Evolutionary conservation across 352 stramenopile genomes (phyloP).

Genomic region (Globisporangium nodosum): DNA sequence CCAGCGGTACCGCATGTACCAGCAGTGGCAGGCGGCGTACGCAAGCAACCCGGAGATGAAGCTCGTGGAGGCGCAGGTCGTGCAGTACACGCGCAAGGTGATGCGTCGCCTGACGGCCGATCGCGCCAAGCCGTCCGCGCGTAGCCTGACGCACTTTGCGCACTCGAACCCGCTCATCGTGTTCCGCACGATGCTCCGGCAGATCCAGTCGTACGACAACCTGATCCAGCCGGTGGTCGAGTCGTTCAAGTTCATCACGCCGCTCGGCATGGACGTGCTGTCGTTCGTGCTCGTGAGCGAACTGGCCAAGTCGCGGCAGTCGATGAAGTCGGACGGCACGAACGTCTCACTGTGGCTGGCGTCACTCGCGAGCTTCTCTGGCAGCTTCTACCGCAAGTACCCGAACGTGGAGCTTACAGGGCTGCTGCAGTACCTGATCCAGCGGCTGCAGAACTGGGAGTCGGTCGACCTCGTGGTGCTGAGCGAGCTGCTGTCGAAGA

Average conservation of each 20-base stretch:
- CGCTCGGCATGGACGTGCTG: slow-evolving; percentile 92
- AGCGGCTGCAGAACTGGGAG: slow-evolving; percentile 80
- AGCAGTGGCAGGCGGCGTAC: slow-evolving; percentile 72
- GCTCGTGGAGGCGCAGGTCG: slow-evolving; percentile 59
- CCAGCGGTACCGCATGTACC: slow-evolving; percentile 76
- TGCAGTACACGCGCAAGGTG: slow-evolving; percentile 64
- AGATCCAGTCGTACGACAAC: slow-evolving; percentile 98
- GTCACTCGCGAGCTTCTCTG: slow-evolving; percentile 92
- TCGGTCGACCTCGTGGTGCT: slow-evolving; percentile 83
- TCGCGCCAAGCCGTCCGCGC: slow-evolving; percentile 69
- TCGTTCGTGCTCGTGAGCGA: slow-evolving; percentile 91
- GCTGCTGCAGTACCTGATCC: slow-evolving; percentile 89
- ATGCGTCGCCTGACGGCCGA: slow-evolving; percentile 83
- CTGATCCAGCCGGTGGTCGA: slow-evolving; percentile 95
- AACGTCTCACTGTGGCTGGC: slow-evolving; percentile 93
- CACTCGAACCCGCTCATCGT: slow-evolving; percentile 93
- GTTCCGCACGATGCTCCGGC: slow-evolving; percentile 91
- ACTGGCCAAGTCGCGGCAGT: slow-evolving; percentile 78
- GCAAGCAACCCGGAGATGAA: slow-evolving; percentile 48
- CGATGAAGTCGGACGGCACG: slow-evolving; percentile 84
- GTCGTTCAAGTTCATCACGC: slow-evolving; percentile 92
- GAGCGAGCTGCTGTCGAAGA: slow-evolving; percentile 85
- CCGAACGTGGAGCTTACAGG: slow-evolving; percentile 89
- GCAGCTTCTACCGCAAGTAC: slow-evolving; percentile 93
- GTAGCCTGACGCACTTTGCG: slow-evolving; percentile 81